phyloP scores from a whole-genome alignment of 139 green algal species.

The Nannochloris sp. region DNA sequence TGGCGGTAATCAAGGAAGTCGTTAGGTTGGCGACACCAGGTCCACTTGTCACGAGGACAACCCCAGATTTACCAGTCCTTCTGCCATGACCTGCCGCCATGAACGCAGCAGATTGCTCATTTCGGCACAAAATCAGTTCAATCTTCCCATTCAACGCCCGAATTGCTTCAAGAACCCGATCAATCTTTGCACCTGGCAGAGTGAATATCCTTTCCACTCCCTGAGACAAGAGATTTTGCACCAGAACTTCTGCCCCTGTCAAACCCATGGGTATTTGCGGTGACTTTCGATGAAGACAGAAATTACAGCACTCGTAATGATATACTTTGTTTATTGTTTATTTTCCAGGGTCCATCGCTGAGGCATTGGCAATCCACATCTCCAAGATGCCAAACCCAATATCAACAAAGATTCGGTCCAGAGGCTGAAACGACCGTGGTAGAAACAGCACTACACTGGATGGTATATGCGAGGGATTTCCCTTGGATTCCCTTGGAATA shows the following conservation, averaged over 20 bases:
- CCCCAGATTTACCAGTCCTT: constrained; percentile 6
- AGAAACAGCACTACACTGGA: too few relatives aligned
- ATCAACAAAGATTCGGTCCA: too few relatives aligned
- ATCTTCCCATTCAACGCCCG: neutral
- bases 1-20: constrained; percentile 3
- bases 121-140: constrained; percentile 9
- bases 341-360: too few relatives aligned
- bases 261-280: neutral
- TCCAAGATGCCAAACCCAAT: too few relatives aligned
- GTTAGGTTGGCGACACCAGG: neutral
- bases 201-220: constrained; percentile 14
- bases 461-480: too few relatives aligned
- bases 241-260: constrained; percentile 4
- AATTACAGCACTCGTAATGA: too few relatives aligned
- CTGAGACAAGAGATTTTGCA: constrained; percentile 15
- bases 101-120: constrained; percentile 14
- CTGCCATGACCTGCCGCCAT: constrained; percentile 11
- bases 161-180: constrained; percentile 13
- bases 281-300: too few relatives aligned
- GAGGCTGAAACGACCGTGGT: too few relatives aligned
- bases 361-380: too few relatives aligned
- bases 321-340: too few relatives aligned
- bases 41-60: neutral
- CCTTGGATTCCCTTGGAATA: too few relatives aligned
- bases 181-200: constrained; percentile 16